Evolutionary conservation across 371 early-diverging fungal species (phyloP), one percentile per base, ranked within the genome.

Genomic region (Basidiobolus meristosporus): DNA sequence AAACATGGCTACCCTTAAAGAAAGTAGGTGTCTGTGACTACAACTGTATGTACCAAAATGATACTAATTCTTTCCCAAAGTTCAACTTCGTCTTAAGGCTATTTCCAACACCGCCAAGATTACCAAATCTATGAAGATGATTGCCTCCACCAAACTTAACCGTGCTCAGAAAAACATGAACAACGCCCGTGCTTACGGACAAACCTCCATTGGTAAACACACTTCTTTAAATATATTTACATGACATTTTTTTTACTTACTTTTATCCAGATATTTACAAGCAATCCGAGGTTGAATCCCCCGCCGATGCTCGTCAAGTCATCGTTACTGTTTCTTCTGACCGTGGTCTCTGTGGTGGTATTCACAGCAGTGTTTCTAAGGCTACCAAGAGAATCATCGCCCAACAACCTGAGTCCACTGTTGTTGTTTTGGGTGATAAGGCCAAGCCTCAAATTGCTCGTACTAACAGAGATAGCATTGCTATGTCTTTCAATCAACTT

Each of bases 101-200:
- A 77, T 97, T 48, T 72, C 77, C 53, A 93, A 89, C 78, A 97
- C 92, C 65, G 87, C 80, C 56, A 97, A 97, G 73, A 95, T 97
- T 62, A 97, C 98, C 44, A 91, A 93, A 67, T 96, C 96, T 43
- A 93, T 95, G 93, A 97, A 97, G 74, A 95, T 97, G 95, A 97
- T 97, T 92, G 96, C 98, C 44, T 90, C 96, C 34, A 96, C 97
- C 65, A 97, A 97, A 76, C 81, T 92, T 57, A 59, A 65, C 54
- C 82, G 85, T 65, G 93, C 98, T 35, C 92, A 92, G 69, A 75
- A 78, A 48, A 67, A 68, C 55, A 95, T 97, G 96, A 85, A 90
- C 54, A 57, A 66, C 42, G 95, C 92, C 30, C 84, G 93, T 48
- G 57, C 58, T 36, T 90, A 82, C 55, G 96, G 96, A 49, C 39